Conservation (phyloP, 2,329 filamentous ascomycete genomes). For the Penicillium sp. region DNA sequence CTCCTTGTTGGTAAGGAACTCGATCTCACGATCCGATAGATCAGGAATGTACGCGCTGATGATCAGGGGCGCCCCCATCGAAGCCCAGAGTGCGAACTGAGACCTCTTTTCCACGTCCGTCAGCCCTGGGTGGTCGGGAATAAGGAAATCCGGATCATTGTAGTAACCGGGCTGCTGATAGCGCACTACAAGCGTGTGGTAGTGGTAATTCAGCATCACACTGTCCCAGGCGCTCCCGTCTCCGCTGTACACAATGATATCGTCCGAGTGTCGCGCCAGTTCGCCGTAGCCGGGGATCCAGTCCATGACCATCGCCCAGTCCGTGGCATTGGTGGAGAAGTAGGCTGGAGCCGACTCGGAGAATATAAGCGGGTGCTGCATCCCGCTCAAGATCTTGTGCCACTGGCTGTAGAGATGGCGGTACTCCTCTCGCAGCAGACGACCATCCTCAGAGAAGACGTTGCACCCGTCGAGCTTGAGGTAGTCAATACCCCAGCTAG, state of each 20-base stretch:
- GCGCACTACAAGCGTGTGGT: slow-evolving; percentile 48
- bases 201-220: slow-evolving; percentile 54
- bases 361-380: slow-evolving; percentile 47
- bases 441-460: slow-evolving; percentile 29
- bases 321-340: slow-evolving; percentile 47
- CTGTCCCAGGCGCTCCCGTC: slow-evolving; percentile 52
- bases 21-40: slow-evolving; percentile 39
- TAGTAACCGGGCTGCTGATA: slow-evolving; percentile 51
- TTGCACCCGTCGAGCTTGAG: slow-evolving; percentile 56
- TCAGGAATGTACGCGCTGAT: slow-evolving; percentile 52
- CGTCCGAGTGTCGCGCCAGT: slow-evolving; percentile 51
- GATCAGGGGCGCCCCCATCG: slow-evolving; percentile 54
- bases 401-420: slow-evolving; percentile 45
- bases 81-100: slow-evolving; percentile 58
- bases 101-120: slow-evolving; percentile 50
- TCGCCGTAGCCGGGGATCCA: slow-evolving; percentile 49
- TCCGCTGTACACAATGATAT: slow-evolving; percentile 48
- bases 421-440: slow-evolving; percentile 31
- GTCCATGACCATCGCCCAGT: slow-evolving; percentile 53
- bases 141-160: slow-evolving; percentile 56
- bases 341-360: slow-evolving; percentile 54
- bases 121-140: slow-evolving; percentile 54
- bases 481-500: slow-evolving; percentile 49
- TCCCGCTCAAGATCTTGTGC: slow-evolving; percentile 45
- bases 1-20: slow-evolving; percentile 46